Evolutionary conservation across 345 rosid species (phyloP), one percentile per base, ranked within the genome.

Genomic region (Anacardium occidentale): DNA sequence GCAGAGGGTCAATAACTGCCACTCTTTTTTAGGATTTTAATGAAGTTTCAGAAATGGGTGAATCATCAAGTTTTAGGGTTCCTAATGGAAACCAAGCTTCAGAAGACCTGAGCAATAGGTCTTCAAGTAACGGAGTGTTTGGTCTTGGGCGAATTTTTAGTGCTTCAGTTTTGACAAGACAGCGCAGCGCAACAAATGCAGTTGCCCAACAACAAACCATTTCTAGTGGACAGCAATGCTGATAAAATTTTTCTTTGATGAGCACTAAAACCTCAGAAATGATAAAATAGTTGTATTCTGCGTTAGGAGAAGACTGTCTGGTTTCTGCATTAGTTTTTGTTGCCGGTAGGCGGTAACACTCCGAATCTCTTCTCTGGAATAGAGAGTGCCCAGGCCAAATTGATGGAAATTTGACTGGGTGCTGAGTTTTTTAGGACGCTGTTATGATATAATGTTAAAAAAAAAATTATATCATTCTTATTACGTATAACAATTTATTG

Each of bases 21-120:
- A 25, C 50, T 56, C 70, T 74, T 74, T 82, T 71, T 63, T 81
- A 91, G 96, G 88, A 86, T 74, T 74, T 75, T 37, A 62, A 64
- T 40, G 84, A 75, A 68, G 68, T 75, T 22, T 52, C 72, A 57
- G 67, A 62, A 18, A 62, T 74, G 34, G 80, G 69, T 18, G 85
- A 74, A 71, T 53, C 77, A 64, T 74, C 83, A 17, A 69, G 59
- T 70, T 62, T 60, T 2, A 78, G 62, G 54, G 72, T 50, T 78
- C 77, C 79, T 37, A 76, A 55, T 18, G 78, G 82, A 42, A 62
- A 22, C 55, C 65, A 10, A 45, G 56, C 52, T 69, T 20, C 69
- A 59, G 83, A 81, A 44, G 82, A 58, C 5, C 51, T 69, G 24
- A 73, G 48, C 44, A 64, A 7, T 55, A 55, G 73, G 52, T 75